Evolutionary conservation across 345 rosid genomes (phyloP).

Genomic region (Brassica nigra): DNA sequence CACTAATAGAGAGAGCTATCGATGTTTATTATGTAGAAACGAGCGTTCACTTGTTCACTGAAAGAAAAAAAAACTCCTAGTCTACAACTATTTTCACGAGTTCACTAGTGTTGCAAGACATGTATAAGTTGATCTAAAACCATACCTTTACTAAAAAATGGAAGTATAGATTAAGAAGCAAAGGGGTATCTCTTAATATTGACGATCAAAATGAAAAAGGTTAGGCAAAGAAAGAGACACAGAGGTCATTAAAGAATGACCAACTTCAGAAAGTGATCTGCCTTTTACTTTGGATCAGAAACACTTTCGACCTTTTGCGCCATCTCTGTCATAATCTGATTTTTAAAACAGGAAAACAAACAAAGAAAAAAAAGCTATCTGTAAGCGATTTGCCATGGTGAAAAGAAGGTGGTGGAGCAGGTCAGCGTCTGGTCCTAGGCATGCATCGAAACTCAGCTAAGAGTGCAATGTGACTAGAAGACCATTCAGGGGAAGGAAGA

Average conservation of each 20-base stretch:
- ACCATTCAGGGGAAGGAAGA: constrained; percentile 99
- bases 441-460: constrained; percentile 96
- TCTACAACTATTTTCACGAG: constrained; percentile 4
- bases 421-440: constrained; percentile 91
- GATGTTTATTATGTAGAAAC: constrained; percentile 37
- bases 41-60: constrained; percentile 7
- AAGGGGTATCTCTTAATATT: constrained; percentile 8
- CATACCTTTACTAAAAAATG: constrained; percentile 1
- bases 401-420: constrained; percentile 4
- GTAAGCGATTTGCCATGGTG: neutral
- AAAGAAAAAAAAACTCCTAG: constrained; percentile 18
- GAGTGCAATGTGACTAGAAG: constrained; percentile 96
- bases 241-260: constrained; percentile 41
- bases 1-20: constrained; percentile 26
- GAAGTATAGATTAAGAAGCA: neutral
- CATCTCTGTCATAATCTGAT: constrained; percentile 30
- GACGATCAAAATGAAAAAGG: constrained; percentile 31
- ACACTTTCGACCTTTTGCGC: constrained; percentile 25
- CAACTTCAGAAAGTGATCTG: constrained; percentile 31
- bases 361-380: neutral
- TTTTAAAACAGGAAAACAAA: neutral
- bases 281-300: constrained; percentile 35
- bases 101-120: neutral
- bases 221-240: constrained; percentile 31
- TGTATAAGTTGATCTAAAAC: neutral